phyloP scores from a whole-genome alignment of 202 grass and related monocot species.

The Alloteropsis angusta region DNA sequence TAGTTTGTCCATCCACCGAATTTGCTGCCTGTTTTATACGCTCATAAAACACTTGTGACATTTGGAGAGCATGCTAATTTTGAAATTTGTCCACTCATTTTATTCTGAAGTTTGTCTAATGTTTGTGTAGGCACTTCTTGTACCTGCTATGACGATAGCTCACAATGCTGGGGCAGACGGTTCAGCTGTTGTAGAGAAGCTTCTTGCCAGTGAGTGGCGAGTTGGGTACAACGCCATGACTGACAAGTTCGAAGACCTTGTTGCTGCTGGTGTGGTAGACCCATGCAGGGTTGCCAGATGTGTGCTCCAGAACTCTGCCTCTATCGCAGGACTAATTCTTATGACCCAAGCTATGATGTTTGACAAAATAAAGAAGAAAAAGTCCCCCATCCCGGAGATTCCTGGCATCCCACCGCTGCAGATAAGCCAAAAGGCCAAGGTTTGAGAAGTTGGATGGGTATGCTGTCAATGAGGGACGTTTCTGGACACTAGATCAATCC shows the following conservation, averaged over 20 bases:
- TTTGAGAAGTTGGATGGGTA: background rate
- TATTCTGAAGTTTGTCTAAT: conserved; percentile 13
- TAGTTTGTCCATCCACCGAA: background rate
- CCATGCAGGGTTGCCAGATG: conserved; percentile 73
- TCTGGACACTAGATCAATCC: background rate
- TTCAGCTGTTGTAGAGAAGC: conserved; percentile 68
- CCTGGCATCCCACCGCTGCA: conserved; percentile 57
- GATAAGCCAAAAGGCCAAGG: conserved; percentile 33
- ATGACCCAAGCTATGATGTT: conserved; percentile 82
- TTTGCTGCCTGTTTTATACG: background rate
- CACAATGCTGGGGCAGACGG: conserved; percentile 65
- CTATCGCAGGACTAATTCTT: conserved; percentile 67
- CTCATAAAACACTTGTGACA: background rate
- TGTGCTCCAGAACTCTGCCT: conserved; percentile 72
- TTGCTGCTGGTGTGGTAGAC: conserved; percentile 69
- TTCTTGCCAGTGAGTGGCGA: conserved; percentile 52
- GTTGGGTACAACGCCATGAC: conserved; percentile 82
- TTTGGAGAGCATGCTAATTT: background rate
- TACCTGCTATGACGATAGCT: conserved; percentile 60
- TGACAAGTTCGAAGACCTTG: conserved; percentile 58
- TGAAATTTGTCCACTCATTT: background rate
- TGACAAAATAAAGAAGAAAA: conserved; percentile 70
- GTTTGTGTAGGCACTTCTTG: conserved; percentile 63
- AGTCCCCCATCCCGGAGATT: conserved; percentile 42
- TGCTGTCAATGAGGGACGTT: background rate